A percentile compares a stretch with the other conserved stretches of the same genome.
Conservation (phyloP, 73 alveolate species). For the Diophrys appendiculata region DNA sequence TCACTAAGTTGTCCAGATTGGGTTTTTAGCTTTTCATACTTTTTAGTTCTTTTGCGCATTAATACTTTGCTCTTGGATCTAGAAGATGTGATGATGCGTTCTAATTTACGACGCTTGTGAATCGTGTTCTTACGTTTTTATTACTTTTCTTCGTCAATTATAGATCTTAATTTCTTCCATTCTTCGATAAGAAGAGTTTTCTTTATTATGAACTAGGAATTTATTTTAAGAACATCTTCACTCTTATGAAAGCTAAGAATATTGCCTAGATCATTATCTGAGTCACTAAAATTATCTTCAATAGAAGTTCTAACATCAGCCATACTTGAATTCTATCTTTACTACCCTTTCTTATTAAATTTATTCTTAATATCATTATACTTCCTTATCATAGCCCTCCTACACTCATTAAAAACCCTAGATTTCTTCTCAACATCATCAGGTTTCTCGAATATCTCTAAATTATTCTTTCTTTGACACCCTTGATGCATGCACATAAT, state of each 20-base stretch:
- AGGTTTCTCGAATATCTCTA: background rate
- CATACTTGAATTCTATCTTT: background rate
- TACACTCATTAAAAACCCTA: background rate
- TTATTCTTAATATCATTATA: background rate
- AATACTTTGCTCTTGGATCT: no score
- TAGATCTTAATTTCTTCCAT: conserved; percentile 6
- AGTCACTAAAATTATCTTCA: background rate
- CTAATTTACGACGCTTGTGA: background rate
- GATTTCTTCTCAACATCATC: background rate
- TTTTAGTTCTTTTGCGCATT: no score
- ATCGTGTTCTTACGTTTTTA: background rate
- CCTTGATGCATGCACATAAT: conserved; percentile 20
- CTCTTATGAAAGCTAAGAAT: background rate
- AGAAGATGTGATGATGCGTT: background rate
- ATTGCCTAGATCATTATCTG: conserved; percentile 11
- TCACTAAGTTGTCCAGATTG: no score
- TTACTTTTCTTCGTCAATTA: background rate
- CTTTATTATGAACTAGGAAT: background rate
- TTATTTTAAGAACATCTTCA: background rate
- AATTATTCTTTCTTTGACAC: background rate
- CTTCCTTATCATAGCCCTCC: background rate
- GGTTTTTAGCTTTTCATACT: no score
- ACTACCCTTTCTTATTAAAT: background rate
- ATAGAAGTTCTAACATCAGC: conserved; percentile 1
- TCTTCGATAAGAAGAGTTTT: background rate